Evolutionary conservation across 257 asterid genomes (phyloP).

Genomic region (Solanum neorickii): DNA sequence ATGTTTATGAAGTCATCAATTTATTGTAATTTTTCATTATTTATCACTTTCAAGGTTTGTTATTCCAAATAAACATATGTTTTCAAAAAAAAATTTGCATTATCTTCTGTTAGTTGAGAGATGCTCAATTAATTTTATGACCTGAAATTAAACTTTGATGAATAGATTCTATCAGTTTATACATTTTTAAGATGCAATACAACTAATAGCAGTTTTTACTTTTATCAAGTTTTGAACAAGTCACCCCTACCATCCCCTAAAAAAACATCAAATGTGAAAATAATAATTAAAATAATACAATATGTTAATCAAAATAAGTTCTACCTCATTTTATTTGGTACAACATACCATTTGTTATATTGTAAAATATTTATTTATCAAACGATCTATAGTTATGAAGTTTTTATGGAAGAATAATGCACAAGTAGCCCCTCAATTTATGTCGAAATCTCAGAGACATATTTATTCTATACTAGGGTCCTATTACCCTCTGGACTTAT

Average conservation of each 20-base stretch:
- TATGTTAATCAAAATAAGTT: neutral
- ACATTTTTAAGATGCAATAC: neutral
- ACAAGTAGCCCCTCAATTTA: no score
- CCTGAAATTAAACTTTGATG: neutral
- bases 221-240: neutral
- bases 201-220: no score
- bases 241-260: neutral
- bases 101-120: neutral
- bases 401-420: no score
- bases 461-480: no score
- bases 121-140: neutral
- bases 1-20: no score
- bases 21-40: neutral
- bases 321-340: neutral
- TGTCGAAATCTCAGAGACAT: no score
- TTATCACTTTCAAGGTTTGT: neutral
- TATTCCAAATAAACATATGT: neutral
- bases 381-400: neutral
- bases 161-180: neutral
- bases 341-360: neutral
- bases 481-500: no score
- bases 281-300: no score
- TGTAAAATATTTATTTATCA: neutral
- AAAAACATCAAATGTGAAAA: neutral
- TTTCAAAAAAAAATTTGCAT: no score